A percentile compares a stretch with the other conserved stretches of the same genome.
Evolutionary conservation across 129 eudicot genomes (phyloP).

Genomic region (Kitagawia praeruptora): DNA sequence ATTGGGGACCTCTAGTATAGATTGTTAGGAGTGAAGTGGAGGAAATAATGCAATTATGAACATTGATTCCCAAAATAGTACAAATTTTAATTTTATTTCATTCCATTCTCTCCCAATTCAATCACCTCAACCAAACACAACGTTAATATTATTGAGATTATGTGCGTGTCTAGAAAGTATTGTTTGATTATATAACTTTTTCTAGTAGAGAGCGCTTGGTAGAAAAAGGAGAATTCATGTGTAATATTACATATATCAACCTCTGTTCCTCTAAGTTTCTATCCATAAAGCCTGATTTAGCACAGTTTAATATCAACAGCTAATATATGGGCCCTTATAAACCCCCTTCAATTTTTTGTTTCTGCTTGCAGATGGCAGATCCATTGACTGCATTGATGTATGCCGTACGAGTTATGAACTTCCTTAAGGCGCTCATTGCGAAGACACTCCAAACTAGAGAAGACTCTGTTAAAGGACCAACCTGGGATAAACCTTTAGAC

Average conservation of each 20-base stretch:
- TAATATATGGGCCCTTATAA: neutral
- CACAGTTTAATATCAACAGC: neutral
- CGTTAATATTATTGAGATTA: neutral
- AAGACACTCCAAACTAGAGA: constrained; percentile 61
- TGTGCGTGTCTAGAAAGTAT: neutral
- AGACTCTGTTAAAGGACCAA: constrained; percentile 36
- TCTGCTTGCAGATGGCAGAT: constrained; percentile 59
- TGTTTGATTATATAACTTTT: neutral
- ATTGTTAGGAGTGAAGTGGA: no score
- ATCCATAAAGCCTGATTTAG: neutral
- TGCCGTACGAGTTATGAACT: constrained; percentile 93
- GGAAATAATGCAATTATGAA: no score
- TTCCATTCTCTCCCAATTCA: no score
- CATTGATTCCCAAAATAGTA: no score
- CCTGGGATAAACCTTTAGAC: constrained; percentile 29
- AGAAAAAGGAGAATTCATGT: neutral
- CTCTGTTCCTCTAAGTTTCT: neutral
- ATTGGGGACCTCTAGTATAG: no score
- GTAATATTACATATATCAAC: neutral
- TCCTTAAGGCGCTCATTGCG: constrained; percentile 68
- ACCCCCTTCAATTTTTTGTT: neutral
- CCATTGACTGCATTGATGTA: constrained; percentile 83
- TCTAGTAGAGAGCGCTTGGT: neutral
- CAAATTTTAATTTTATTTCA: no score
- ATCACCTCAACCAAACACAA: no score